A percentile compares a stretch with the other conserved stretches of the same genome.
These are phyloP conservation scores for Lophium mytilinum DNA, from an alignment of 495 filamentous ascomycete genomes.

Conservation along the genomic window DNA sequence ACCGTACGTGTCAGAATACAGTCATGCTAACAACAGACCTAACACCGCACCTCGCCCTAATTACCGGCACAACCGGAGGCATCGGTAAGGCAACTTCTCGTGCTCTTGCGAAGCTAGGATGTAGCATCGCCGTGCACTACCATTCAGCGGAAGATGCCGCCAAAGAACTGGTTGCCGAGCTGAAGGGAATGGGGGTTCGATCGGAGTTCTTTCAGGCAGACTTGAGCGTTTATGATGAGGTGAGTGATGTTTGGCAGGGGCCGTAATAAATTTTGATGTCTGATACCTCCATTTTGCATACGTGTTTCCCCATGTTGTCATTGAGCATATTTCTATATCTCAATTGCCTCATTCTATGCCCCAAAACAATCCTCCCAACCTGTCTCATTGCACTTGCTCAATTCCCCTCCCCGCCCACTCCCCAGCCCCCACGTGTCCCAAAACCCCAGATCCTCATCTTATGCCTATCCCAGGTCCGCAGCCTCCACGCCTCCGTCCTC, in stretches of 20 bases:
- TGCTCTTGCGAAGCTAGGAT: slow-evolving; percentile 22
- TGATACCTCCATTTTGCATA: too few species aligned
- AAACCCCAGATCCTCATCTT: too few species aligned
- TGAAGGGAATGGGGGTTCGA: background rate
- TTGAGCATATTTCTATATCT: too few species aligned
- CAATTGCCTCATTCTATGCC: too few species aligned
- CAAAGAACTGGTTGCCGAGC: slow-evolving; percentile 13
- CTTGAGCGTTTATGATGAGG: slow-evolving; percentile 28
- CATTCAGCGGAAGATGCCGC: slow-evolving; percentile 13
- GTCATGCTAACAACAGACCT: background rate
- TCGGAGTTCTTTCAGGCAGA: slow-evolving; percentile 32
- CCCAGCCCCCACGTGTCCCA: background rate
- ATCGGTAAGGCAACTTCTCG: slow-evolving; percentile 8
- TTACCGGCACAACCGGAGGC: slow-evolving; percentile 14
- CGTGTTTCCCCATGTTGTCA: too few species aligned
- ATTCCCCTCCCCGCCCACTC: too few species aligned
- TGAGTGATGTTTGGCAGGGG: background rate
- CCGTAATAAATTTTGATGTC: too few species aligned
- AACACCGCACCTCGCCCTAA: slow-evolving; percentile 5
- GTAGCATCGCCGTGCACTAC: slow-evolving; percentile 33
- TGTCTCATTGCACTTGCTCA: too few species aligned
- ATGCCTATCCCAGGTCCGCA: slow-evolving; percentile 11
- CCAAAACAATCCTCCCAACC: too few species aligned
- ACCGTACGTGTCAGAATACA: background rate
- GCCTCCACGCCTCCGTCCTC: slow-evolving; percentile 26